Conservation (phyloP, 2,329 filamentous ascomycete species). For the Neurospora crassa region DNA sequence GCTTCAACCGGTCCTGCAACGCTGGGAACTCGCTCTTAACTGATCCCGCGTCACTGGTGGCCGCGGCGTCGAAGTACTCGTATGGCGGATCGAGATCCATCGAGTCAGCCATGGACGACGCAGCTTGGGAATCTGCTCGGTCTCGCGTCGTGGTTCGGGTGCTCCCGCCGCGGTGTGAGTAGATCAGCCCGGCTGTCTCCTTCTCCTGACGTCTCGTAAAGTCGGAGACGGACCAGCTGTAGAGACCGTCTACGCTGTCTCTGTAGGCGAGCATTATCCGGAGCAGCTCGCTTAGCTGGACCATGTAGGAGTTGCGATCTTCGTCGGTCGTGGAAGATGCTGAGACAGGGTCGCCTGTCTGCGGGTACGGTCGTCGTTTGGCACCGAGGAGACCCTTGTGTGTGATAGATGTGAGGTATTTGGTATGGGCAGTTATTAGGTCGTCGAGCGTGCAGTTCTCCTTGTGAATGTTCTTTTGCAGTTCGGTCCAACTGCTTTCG, state of each 20-base stretch:
- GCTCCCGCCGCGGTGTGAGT: slow-evolving; percentile 39
- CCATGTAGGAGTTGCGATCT: slow-evolving; percentile 69
- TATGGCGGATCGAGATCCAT: slow-evolving; percentile 11
- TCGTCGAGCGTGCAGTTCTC: slow-evolving; percentile 91
- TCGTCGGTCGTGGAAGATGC: slow-evolving; percentile 38
- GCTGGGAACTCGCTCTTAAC: slow-evolving; percentile 60
- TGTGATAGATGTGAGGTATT: slow-evolving; percentile 88
- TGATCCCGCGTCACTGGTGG: slow-evolving; percentile 39
- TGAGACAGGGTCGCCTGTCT: slow-evolving; percentile 27
- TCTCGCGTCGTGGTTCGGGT: slow-evolving; percentile 40
- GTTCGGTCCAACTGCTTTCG: slow-evolving; percentile 86
- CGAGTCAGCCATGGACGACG: background rate
- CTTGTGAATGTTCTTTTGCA: slow-evolving; percentile 72
- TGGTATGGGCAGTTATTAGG: slow-evolving; percentile 81
- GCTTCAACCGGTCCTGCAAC: slow-evolving; percentile 61
- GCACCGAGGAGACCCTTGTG: slow-evolving; percentile 89
- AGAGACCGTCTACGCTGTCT: slow-evolving; percentile 86
- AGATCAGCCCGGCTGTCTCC: slow-evolving; percentile 57
- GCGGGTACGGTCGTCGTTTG: slow-evolving; percentile 34
- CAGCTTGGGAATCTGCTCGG: background rate
- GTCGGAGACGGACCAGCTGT: slow-evolving; percentile 89
- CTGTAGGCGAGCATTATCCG: slow-evolving; percentile 92
- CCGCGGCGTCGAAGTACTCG: slow-evolving; percentile 13
- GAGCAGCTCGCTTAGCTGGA: slow-evolving; percentile 84
- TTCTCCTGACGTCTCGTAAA: slow-evolving; percentile 86